These are phyloP conservation scores for Phytopythium oedochilum DNA, from an alignment of 352 stramenopile genomes.

Conservation along the genomic window DNA sequence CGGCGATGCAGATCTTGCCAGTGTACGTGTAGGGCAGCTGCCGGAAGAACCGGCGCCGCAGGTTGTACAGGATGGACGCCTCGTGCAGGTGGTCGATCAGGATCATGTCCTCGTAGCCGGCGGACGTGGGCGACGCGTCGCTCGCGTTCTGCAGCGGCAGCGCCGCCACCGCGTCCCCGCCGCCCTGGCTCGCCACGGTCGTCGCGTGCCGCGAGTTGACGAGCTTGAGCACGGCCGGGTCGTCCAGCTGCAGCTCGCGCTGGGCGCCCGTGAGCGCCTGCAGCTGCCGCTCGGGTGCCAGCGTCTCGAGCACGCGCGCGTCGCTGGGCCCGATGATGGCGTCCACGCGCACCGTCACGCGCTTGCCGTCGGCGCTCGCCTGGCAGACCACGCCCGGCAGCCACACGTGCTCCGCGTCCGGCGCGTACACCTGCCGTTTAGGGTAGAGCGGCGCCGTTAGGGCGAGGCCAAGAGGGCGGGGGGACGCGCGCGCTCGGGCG, in stretches of 20 bases:
- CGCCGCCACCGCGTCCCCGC: constrained; percentile 16
- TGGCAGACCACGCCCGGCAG: constrained; percentile 69
- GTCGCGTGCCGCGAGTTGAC: constrained; percentile 62
- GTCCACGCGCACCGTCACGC: constrained; percentile 62
- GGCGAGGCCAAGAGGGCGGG: too few species aligned
- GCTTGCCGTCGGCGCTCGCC: constrained; percentile 29
- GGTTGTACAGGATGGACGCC: constrained; percentile 84
- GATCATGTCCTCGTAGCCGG: constrained; percentile 86
- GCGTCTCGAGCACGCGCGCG: constrained; percentile 23
- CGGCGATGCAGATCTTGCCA: constrained; percentile 84
- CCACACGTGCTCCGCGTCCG: constrained; percentile 76
- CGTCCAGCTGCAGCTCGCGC: constrained; percentile 46
- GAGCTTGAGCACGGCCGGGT: constrained; percentile 46
- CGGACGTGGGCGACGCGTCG: constrained; percentile 26
- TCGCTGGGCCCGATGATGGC: constrained; percentile 52
- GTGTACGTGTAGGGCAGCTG: constrained; percentile 84
- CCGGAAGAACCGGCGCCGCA: constrained; percentile 70
- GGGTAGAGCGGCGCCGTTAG: too few species aligned
- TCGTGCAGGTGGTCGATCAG: constrained; percentile 84
- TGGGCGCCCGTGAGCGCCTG: constrained; percentile 48
- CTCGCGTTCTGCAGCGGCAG: constrained; percentile 71
- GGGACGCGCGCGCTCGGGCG: too few species aligned
- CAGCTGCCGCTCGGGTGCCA: constrained; percentile 51
- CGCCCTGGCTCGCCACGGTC: constrained; percentile 24
- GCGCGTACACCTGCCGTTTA: constrained; percentile 80